A percentile compares a stretch with the other conserved stretches of the same genome.
Conservation (phyloP, 192 early-diverging fungal genomes). For the Pilaira anomala region DNA sequence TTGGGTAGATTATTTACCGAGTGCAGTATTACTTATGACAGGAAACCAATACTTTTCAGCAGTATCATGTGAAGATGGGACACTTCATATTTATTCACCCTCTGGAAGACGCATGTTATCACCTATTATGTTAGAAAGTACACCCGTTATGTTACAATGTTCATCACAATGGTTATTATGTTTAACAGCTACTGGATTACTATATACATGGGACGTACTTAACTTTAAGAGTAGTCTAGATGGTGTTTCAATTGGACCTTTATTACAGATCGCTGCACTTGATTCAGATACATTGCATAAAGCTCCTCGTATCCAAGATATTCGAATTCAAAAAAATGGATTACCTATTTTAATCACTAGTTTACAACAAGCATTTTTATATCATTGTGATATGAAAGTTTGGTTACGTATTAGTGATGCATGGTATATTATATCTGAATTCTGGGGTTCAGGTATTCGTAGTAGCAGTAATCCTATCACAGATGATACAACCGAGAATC, state of each 20-base stretch:
- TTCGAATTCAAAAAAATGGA: conserved; percentile 58
- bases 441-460: conserved; percentile 37
- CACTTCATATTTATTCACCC: conserved; percentile 60
- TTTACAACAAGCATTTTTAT: conserved; percentile 59
- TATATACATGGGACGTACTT: conserved; percentile 70
- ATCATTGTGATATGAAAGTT: conserved; percentile 56
- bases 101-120: conserved; percentile 75
- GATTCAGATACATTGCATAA: conserved; percentile 26
- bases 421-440: conserved; percentile 51
- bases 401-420: conserved; percentile 69
- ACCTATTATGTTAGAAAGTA: conserved; percentile 58
- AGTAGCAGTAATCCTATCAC: background rate
- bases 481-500: conserved; percentile 26
- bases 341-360: conserved; percentile 63
- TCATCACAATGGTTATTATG: conserved; percentile 61
- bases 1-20: conserved; percentile 61
- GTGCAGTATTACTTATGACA: conserved; percentile 55
- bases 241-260: conserved; percentile 61
- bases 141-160: conserved; percentile 56
- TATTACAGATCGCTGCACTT: conserved; percentile 48
- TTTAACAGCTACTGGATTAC: conserved; percentile 56
- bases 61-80: conserved; percentile 63
- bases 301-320: conserved; percentile 51
- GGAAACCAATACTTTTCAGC: conserved; percentile 59
- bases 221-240: conserved; percentile 47